phyloP scores from a whole-genome alignment of 768 basidiomycete genomes.

The Mycena pura region DNA sequence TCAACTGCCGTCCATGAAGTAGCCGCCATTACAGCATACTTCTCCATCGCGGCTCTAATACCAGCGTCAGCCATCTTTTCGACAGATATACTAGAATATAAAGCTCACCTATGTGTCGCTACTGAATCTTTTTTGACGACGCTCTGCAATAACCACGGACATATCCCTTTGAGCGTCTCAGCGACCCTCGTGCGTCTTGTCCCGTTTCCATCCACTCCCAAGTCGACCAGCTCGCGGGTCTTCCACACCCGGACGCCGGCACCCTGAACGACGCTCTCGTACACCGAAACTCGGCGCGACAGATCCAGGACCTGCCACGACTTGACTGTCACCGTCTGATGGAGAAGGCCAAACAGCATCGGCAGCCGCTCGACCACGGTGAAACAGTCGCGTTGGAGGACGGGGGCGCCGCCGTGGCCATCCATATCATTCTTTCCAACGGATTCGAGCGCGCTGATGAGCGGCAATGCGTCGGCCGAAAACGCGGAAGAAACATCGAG shows the following conservation, averaged over 20 bases:
- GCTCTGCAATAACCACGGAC: neutral
- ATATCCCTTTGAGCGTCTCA: neutral
- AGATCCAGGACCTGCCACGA: constrained; percentile 2
- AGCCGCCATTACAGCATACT: neutral
- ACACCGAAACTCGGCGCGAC: neutral
- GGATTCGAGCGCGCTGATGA: neutral
- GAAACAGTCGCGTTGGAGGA: constrained; percentile 1
- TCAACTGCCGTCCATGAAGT: too few relatives aligned
- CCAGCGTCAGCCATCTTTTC: neutral
- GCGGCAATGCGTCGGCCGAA: neutral
- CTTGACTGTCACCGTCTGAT: constrained; percentile 8
- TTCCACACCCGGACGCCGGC: constrained; percentile 4
- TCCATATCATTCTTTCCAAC: neutral
- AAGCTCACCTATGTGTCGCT: neutral
- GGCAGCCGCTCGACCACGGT: neutral
- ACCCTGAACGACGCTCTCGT: neutral
- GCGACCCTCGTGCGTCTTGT: neutral
- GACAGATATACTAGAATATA: neutral
- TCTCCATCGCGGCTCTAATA: neutral
- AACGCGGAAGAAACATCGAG: neutral
- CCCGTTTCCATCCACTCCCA: neutral
- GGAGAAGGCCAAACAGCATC: neutral
- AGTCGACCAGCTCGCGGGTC: neutral
- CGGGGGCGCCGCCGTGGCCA: neutral
- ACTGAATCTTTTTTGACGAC: neutral